These are phyloP conservation scores for Jamesozyma piceae DNA, from an alignment of 805 yeast genomes.

Conservation along the genomic window DNA sequence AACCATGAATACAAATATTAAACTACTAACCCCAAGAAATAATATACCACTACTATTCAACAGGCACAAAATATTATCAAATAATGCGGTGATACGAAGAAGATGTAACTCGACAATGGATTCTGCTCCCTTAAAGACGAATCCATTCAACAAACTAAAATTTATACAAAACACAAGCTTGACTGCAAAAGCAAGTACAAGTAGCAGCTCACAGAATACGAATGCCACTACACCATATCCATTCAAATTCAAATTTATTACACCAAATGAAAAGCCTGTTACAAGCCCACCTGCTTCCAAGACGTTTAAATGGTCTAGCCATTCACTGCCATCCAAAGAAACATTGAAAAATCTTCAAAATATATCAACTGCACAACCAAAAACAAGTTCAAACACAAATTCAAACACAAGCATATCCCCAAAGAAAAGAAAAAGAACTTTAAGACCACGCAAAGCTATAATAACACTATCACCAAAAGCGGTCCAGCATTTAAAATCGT, in stretches of 20 bases:
- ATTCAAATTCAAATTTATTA: slow-evolving; percentile 6
- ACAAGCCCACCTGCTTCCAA: background rate
- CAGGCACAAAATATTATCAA: background rate
- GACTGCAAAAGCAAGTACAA: too few relatives aligned
- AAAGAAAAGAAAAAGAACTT: slow-evolving; percentile 47
- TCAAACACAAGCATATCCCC: background rate
- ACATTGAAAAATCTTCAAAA: slow-evolving; percentile 39
- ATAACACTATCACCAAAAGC: slow-evolving; percentile 76
- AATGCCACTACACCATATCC: background rate
- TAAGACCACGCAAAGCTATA: slow-evolving; percentile 84
- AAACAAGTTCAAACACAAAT: background rate
- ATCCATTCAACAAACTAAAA: background rate
- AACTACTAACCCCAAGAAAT: background rate
- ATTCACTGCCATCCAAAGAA: slow-evolving; percentile 36
- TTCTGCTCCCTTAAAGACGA: background rate
- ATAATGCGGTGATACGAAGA: background rate
- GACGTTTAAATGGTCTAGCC: slow-evolving; percentile 36
- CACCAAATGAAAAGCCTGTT: background rate
- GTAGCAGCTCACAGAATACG: background rate
- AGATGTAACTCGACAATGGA: background rate
- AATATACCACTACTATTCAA: background rate
- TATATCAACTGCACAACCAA: background rate
- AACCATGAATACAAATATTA: background rate
- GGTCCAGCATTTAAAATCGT: slow-evolving; percentile 52
- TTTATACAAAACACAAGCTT: background rate